phyloP scores from a whole-genome alignment of 2,329 filamentous ascomycete genomes.

The Calonectria hawksworthii region DNA sequence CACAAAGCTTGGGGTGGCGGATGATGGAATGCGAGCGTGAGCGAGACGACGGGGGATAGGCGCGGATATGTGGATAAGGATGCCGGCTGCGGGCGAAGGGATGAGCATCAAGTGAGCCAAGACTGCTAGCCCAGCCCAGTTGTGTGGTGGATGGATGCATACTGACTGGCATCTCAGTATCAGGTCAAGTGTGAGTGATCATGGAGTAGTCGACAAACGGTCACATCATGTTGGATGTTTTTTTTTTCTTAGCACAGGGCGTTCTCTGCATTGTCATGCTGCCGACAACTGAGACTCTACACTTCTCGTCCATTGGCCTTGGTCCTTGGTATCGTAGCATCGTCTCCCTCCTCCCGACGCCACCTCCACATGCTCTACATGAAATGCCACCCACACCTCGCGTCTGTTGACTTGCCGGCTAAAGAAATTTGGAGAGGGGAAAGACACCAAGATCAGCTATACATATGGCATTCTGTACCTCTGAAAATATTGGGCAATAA shows the following conservation, averaged over 20 bases:
- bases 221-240: not conserved
- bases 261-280: too few relatives aligned
- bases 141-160: not conserved
- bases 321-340: too few relatives aligned
- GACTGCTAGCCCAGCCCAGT: not conserved
- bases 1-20: slow-evolving; percentile 1
- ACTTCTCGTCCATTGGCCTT: too few relatives aligned
- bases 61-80: not conserved
- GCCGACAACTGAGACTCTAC: too few relatives aligned
- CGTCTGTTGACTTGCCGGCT: too few relatives aligned
- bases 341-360: too few relatives aligned
- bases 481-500: too few relatives aligned
- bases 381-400: too few relatives aligned
- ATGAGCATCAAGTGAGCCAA: slow-evolving; percentile 16
- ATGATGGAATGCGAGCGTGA: slow-evolving; percentile 14
- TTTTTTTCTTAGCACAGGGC: not conserved
- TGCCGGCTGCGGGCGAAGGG: slow-evolving; percentile 16
- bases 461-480: too few relatives aligned
- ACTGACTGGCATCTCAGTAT: not conserved
- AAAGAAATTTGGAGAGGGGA: too few relatives aligned
- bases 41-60: not conserved
- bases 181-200: not conserved
- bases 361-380: too few relatives aligned
- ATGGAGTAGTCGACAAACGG: not conserved
- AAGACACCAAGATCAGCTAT: too few relatives aligned